phyloP scores from a whole-genome alignment of 2,329 filamentous ascomycete species.

The Verticillium tricorpus region DNA sequence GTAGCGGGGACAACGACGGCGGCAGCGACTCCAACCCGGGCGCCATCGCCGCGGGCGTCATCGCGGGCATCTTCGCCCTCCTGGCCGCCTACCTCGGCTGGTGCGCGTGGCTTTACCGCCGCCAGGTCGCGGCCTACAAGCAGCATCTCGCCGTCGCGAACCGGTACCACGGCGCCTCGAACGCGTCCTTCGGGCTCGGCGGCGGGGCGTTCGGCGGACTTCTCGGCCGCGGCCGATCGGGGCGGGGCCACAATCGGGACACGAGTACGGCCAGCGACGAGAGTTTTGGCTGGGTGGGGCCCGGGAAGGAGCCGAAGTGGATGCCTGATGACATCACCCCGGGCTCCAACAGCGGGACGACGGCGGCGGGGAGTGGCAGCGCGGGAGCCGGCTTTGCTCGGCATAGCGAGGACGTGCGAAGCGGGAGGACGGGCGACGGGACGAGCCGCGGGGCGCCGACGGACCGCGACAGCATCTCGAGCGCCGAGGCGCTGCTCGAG shows the following conservation, averaged over 20 bases:
- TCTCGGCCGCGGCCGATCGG: conserved; percentile 15
- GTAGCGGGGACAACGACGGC: background rate
- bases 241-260: conserved; percentile 13
- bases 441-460: conserved; percentile 17
- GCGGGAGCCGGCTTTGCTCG: conserved; percentile 7
- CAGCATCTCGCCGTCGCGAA: conserved; percentile 63
- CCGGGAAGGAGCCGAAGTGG: conserved; percentile 25
- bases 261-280: conserved; percentile 15
- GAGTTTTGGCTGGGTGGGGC: conserved; percentile 27
- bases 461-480: conserved; percentile 22
- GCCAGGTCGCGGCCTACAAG: conserved; percentile 66
- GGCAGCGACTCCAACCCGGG: conserved; percentile 26
- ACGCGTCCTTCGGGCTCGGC: conserved; percentile 28
- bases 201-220: conserved; percentile 14
- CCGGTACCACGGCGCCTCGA: conserved; percentile 42
- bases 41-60: conserved; percentile 43
- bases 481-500: conserved; percentile 52
- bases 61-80: conserved; percentile 62
- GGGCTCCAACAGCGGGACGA: conserved; percentile 13
- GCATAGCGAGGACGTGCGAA: conserved; percentile 14
- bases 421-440: conserved; percentile 13
- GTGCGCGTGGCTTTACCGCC: conserved; percentile 69
- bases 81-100: conserved; percentile 63
- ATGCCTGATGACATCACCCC: conserved; percentile 17
- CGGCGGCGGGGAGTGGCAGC: conserved; percentile 16